These are phyloP conservation scores for Exserohilum rostratum DNA, from an alignment of 2,329 filamentous ascomycete species.

Conservation along the genomic window DNA sequence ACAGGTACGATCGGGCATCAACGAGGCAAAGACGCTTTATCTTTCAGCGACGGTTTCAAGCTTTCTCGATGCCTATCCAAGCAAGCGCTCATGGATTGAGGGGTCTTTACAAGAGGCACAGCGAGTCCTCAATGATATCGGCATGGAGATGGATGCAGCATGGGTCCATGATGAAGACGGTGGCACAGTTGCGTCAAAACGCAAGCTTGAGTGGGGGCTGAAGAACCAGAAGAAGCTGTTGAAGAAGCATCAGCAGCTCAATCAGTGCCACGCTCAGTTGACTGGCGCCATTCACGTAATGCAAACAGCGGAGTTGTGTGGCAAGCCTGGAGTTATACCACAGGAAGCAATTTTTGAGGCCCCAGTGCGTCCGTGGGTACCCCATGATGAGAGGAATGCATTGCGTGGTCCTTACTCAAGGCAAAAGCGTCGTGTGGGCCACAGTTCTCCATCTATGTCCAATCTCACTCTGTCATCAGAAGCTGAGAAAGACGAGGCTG, in stretches of 20 bases:
- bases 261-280: conserved; percentile 35
- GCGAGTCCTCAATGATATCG: conserved; percentile 37
- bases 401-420: conserved; percentile 33
- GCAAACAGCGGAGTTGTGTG: conserved; percentile 33
- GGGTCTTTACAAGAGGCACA: conserved; percentile 29
- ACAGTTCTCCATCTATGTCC: conserved; percentile 30
- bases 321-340: conserved; percentile 10
- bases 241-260: conserved; percentile 27
- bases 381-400: conserved; percentile 14
- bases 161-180: conserved; percentile 29
- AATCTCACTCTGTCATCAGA: conserved; percentile 28
- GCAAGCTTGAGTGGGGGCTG: conserved; percentile 39
- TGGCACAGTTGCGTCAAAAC: conserved; percentile 27
- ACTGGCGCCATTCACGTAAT: conserved; percentile 35
- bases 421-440: conserved; percentile 26
- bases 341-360: conserved; percentile 28
- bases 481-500: conserved; percentile 12
- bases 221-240: conserved; percentile 36
- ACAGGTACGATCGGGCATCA: conserved; percentile 34
- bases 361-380: conserved; percentile 30
- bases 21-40: conserved; percentile 36
- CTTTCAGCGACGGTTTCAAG: conserved; percentile 22
- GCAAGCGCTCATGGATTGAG: conserved; percentile 36
- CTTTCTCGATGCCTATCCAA: conserved; percentile 31
- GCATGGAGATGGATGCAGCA: conserved; percentile 34